Conservation (phyloP, 305 asterid species). For the Solanum chacoense region DNA sequence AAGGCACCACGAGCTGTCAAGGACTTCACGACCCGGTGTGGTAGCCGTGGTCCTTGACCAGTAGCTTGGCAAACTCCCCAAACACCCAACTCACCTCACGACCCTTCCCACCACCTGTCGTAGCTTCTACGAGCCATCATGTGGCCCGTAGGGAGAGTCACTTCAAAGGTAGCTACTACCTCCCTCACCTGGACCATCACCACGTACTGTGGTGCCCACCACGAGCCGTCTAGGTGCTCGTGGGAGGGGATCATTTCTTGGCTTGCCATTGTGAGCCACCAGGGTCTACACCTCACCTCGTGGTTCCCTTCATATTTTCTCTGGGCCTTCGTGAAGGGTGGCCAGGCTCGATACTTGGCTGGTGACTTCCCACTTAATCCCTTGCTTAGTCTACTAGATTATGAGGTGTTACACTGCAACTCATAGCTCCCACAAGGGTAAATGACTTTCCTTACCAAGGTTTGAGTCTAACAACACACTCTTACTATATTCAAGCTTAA, state of each 20-base stretch:
- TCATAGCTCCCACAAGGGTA: no score
- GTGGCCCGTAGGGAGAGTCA: background rate
- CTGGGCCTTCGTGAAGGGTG: background rate
- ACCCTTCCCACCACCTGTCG: background rate
- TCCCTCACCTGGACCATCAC: background rate
- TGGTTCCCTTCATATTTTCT: background rate
- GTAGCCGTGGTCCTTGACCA: background rate
- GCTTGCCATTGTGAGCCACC: background rate
- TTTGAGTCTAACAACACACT: no score
- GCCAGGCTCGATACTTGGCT: background rate
- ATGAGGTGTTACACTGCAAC: background rate
- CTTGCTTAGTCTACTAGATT: background rate
- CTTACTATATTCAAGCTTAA: no score
- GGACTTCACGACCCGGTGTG: background rate
- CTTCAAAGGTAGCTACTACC: background rate
- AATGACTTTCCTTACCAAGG: no score
- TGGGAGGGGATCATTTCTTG: background rate
- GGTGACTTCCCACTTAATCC: background rate
- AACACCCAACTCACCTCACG: background rate
- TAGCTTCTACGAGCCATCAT: background rate
- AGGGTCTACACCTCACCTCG: background rate
- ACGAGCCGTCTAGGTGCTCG: background rate
- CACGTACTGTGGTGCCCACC: background rate
- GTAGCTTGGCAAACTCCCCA: background rate
- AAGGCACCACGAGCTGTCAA: background rate